A percentile compares a stretch with the other conserved stretches of the same genome.
Conservation (phyloP, 129 eudicot species). For the Apium graveolens region DNA sequence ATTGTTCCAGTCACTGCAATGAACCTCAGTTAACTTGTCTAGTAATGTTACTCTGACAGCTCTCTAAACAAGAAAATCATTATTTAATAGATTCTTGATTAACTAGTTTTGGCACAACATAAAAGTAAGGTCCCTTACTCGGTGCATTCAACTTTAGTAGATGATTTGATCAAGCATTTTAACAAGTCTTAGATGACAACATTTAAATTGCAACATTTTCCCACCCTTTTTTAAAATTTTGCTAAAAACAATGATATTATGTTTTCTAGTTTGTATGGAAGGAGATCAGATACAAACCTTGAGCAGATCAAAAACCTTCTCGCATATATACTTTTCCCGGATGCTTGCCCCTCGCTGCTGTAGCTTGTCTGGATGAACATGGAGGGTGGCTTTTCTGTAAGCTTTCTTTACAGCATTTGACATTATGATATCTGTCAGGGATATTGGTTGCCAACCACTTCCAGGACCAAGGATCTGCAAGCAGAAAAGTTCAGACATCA, state of each 20-base stretch:
- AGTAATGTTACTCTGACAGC: background rate
- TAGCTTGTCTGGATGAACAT: conserved; percentile 93
- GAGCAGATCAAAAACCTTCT: conserved; percentile 94
- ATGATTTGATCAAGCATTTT: background rate
- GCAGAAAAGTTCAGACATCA: conserved; percentile 3
- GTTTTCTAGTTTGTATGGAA: background rate
- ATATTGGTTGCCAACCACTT: conserved; percentile 91
- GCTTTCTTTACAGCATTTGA: conserved; percentile 82
- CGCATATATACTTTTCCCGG: conserved; percentile 89
- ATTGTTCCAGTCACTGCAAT: background rate
- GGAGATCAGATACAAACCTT: conserved; percentile 41
- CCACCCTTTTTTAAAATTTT: too few relatives aligned
- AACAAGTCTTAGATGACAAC: too few relatives aligned
- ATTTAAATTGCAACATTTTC: too few relatives aligned
- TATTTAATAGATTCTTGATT: too few relatives aligned
- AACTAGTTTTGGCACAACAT: too few relatives aligned
- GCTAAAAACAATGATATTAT: background rate
- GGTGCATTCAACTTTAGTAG: too few relatives aligned
- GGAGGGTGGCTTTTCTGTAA: conserved; percentile 87
- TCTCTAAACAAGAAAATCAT: too few relatives aligned
- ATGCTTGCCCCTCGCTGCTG: conserved; percentile 94
- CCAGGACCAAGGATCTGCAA: conserved; percentile 79
- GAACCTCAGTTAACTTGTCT: background rate
- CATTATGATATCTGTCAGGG: conserved; percentile 73
- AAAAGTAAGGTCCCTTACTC: too few relatives aligned